Evolutionary conservation across 1,284 basidiomycete genomes (phyloP), one percentile per base, ranked within the genome.

Genomic region (Trichosporon sp.): DNA sequence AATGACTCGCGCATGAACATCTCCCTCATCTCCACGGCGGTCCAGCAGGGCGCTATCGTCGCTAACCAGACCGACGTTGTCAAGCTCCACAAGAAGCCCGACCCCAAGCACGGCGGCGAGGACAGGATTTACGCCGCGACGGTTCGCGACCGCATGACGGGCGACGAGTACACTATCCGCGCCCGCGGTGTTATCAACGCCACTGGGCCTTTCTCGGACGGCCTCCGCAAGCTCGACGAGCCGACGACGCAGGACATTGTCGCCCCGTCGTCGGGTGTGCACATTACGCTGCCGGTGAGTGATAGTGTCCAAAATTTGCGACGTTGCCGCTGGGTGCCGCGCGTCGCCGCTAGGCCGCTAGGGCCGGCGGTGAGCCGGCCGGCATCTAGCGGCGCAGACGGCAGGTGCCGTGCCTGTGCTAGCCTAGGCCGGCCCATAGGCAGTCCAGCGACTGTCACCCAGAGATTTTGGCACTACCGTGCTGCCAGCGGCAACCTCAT

Each of bases 1-100:
- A 99, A 97, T 74, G 95, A 99, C 76, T 90, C 95, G 5, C 87
- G 95, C 36, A 99, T 99, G 95, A 98, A 98, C 81, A 87, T 97
- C 61, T 92, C 95, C 1, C 85, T 95, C 59, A 85, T 95, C 71
- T 88, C 97, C 86, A 97, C 91, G 5, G 95, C 95, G 8, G 92
- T 97, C 49, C 91, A 93, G 74, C 88, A 92, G 67, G 95, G 95
- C 44, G 94, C 95, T 1, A 86, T 87, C 6, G 89, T 90, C 11
- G 88, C 89, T 57, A 99, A 99, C 83, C 92, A 98, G 81, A 88
- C 87, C 74, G 90, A 95, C 74, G 93, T 98, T 56, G 88, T 87
- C 11, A 80, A 84, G 16, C 84, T 98, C 16, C 86, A 89, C 81
- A 95, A 95, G 82, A 77, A 79, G 66, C 72, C 76, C 13, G 82